These are phyloP conservation scores for Chloranthus sessilifolius DNA, from an alignment of 164 flowering plant genomes.

Conservation along the genomic window DNA sequence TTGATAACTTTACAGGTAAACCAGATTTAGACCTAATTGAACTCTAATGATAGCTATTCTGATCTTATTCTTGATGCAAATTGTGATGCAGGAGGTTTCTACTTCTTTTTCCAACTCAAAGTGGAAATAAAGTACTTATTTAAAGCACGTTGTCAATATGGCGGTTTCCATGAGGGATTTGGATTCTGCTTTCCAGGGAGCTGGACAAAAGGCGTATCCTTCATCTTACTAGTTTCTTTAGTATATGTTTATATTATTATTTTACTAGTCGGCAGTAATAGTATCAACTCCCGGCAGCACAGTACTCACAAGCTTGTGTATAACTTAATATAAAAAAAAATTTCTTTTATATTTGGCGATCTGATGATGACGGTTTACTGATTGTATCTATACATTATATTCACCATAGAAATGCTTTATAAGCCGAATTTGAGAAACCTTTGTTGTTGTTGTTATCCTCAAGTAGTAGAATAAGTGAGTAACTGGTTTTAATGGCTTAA, in stretches of 20 bases:
- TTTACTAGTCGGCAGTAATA: not conserved
- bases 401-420: not conserved
- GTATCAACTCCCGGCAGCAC: not conserved
- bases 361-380: not conserved
- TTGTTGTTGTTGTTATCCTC: not conserved
- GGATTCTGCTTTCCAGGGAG: constrained; percentile 93
- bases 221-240: constrained; percentile 5
- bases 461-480: not conserved
- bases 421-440: not conserved
- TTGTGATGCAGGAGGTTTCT: constrained; percentile 25
- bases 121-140: constrained; percentile 9
- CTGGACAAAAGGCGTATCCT: constrained; percentile 82
- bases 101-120: constrained; percentile 14
- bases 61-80: constrained; percentile 1
- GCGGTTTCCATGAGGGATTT: constrained; percentile 90
- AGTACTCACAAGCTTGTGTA: not conserved
- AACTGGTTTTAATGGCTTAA: too few species aligned
- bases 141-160: constrained; percentile 38
- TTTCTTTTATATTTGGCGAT: not conserved
- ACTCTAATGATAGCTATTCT: not conserved
- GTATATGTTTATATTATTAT: not conserved
- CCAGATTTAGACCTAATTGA: too few species aligned
- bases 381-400: not conserved
- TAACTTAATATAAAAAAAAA: not conserved
- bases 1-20: too few species aligned